Evolutionary conservation across 2,329 filamentous ascomycete species (phyloP).

Genomic region (Colletotrichum cereale): DNA sequence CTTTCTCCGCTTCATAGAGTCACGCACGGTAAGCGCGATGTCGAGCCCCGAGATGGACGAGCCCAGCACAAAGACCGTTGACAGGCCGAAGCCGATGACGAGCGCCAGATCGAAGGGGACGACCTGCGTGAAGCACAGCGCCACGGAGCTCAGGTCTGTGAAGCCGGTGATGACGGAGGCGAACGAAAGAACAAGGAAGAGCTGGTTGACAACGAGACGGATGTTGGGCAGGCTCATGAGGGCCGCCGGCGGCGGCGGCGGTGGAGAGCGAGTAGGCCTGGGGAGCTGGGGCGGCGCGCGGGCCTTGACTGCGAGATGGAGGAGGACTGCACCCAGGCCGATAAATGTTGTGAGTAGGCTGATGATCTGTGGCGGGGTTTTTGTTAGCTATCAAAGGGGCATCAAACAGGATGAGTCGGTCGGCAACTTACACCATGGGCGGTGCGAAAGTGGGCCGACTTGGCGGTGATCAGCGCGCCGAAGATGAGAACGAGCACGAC

Average conservation of each 20-base stretch:
- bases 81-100: conserved; percentile 44
- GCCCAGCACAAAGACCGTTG: conserved; percentile 43
- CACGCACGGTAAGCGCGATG: conserved; percentile 35
- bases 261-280: conserved; percentile 5
- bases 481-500: conserved; percentile 46
- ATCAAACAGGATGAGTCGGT: neutral
- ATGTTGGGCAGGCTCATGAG: conserved; percentile 31
- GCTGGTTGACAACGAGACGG: conserved; percentile 44
- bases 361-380: conserved; percentile 43
- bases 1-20: conserved; percentile 22
- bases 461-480: conserved; percentile 44
- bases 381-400: neutral
- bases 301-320: conserved; percentile 45
- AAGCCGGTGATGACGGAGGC: conserved; percentile 47
- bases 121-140: conserved; percentile 46
- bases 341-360: conserved; percentile 46
- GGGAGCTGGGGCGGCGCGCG: conserved; percentile 9
- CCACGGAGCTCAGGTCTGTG: conserved; percentile 45
- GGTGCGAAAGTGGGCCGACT: conserved; percentile 46
- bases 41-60: conserved; percentile 44
- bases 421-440: conserved; percentile 47
- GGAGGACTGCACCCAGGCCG: conserved; percentile 43
- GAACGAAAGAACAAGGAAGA: conserved; percentile 45
- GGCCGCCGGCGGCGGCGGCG: neutral
- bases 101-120: conserved; percentile 47